A percentile compares a stretch with the other conserved stretches of the same genome.
Evolutionary conservation across 495 filamentous ascomycete species (phyloP).

Genomic region (Hypoxylon rickii): DNA sequence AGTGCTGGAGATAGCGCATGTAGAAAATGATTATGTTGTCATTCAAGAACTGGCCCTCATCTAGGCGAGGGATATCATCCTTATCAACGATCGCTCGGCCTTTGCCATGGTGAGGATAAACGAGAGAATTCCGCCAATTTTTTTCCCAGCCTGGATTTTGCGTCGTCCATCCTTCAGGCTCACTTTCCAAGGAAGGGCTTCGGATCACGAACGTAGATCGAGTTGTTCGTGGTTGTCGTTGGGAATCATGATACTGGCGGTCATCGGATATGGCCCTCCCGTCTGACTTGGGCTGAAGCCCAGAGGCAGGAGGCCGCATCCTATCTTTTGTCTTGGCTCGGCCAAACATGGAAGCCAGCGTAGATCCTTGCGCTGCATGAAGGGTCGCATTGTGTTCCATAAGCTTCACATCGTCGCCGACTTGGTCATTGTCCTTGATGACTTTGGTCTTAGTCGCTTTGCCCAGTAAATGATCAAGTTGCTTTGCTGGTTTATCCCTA

Average conservation of each 20-base stretch:
- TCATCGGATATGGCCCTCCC: constrained; percentile 8
- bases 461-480: constrained; percentile 12
- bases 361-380: constrained; percentile 1
- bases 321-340: constrained; percentile 14
- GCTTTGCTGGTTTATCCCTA: constrained; percentile 24
- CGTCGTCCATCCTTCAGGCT: constrained; percentile 46
- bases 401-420: constrained; percentile 30
- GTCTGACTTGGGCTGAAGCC: background rate
- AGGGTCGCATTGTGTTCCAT: constrained; percentile 25
- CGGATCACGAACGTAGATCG: constrained; percentile 14
- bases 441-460: constrained; percentile 1
- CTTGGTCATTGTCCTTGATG: background rate
- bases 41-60: constrained; percentile 86
- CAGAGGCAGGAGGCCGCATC: constrained; percentile 7
- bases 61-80: constrained; percentile 76
- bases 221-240: constrained; percentile 17
- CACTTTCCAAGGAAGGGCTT: constrained; percentile 11
- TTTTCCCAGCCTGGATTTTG: constrained; percentile 48
- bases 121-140: constrained; percentile 62
- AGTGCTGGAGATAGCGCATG: constrained; percentile 72
- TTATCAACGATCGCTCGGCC: constrained; percentile 77
- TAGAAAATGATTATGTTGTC: constrained; percentile 92
- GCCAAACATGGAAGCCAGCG: background rate
- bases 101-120: constrained; percentile 70
- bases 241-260: background rate